Percentiles rank a stretch among this genome's conserved stretches.
phyloP scores from a whole-genome alignment of 2,329 filamentous ascomycete genomes.

The Neopestalotiopsis sp. region DNA sequence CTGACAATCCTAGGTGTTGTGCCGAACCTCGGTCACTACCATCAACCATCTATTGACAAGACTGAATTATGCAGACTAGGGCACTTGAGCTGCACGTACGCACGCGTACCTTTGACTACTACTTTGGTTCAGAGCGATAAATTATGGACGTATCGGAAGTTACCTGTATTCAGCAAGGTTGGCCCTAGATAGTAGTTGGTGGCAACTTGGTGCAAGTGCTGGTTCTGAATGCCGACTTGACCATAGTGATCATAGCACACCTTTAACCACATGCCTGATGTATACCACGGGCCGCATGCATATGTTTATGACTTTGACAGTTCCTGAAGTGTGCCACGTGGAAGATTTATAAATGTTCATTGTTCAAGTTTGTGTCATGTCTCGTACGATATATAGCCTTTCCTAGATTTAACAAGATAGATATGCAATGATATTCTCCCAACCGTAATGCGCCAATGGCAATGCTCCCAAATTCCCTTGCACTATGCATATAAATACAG shows the following conservation, averaged over 20 bases:
- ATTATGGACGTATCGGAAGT: too few species aligned
- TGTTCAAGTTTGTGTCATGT: neutral
- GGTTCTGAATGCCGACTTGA: too few species aligned
- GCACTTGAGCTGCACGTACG: neutral
- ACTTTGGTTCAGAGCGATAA: too few species aligned
- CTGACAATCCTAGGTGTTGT: neutral
- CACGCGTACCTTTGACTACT: too few species aligned
- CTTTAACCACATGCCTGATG: too few species aligned
- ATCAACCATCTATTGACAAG: neutral
- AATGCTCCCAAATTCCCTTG: conserved; percentile 23
- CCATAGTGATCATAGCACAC: too few species aligned
- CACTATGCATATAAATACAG: conserved; percentile 26
- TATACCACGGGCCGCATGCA: too few species aligned
- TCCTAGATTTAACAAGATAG: conserved; percentile 13
- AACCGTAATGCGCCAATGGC: conserved; percentile 21
- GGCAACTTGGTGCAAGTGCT: too few species aligned
- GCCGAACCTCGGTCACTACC: neutral
- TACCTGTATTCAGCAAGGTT: too few species aligned
- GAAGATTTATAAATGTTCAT: neutral
- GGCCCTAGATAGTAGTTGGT: too few species aligned
- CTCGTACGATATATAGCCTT: neutral
- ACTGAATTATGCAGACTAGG: neutral
- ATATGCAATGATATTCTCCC: conserved; percentile 25
- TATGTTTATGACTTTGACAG: too few species aligned
- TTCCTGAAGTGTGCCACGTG: too few species aligned